Conservation (phyloP, 306 rosid genomes). For the Vigna radiata region DNA sequence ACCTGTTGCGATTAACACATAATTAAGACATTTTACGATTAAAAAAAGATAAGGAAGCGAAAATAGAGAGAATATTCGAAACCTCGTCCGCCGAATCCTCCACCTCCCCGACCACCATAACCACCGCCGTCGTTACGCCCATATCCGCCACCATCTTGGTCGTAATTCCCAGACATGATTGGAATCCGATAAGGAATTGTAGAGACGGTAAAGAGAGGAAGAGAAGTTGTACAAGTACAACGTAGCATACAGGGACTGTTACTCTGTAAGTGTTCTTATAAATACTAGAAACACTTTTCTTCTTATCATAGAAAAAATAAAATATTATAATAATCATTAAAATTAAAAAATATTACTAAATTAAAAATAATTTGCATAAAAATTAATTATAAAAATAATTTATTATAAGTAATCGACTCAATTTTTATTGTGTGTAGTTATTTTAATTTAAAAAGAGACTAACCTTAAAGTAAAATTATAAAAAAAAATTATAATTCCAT, state of each 20-base stretch:
- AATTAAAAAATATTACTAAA: too few relatives aligned
- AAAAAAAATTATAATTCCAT: too few relatives aligned
- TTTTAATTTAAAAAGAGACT: too few relatives aligned
- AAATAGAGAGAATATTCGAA: slow-evolving; percentile 16
- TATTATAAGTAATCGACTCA: too few relatives aligned
- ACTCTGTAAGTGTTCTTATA: not conserved
- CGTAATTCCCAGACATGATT: slow-evolving; percentile 88
- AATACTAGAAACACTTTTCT: too few relatives aligned
- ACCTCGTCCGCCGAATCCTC: slow-evolving; percentile 89
- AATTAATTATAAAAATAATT: too few relatives aligned
- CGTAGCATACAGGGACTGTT: not conserved
- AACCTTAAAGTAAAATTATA: too few relatives aligned
- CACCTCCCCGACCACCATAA: slow-evolving; percentile 53
- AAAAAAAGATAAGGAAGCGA: not conserved
- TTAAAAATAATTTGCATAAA: too few relatives aligned
- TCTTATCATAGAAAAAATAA: too few relatives aligned
- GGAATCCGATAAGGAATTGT: slow-evolving; percentile 19
- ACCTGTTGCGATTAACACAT: slow-evolving; percentile 43
- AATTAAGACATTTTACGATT: not conserved
- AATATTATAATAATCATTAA: too few relatives aligned
- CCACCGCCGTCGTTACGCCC: slow-evolving; percentile 45
- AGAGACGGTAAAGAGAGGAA: not conserved
- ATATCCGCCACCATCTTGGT: slow-evolving; percentile 61
- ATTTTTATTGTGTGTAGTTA: too few relatives aligned
- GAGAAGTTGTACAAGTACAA: not conserved